Evolutionary conservation across 2,329 filamentous ascomycete species (phyloP).

Genomic region (Fusarium hainanense): DNA sequence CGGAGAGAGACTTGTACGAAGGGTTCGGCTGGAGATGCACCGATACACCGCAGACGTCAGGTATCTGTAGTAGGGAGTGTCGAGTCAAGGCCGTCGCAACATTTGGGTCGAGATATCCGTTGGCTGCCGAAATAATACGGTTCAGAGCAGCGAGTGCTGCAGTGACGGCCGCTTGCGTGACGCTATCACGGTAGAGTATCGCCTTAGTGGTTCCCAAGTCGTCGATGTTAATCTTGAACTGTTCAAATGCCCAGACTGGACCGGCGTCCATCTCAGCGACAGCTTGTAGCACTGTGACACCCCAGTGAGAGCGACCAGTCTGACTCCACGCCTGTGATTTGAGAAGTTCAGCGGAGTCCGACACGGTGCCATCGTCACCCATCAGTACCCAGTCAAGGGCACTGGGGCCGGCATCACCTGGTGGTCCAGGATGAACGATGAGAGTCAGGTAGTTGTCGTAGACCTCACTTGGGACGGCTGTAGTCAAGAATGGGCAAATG

Average conservation of each 20-base stretch:
- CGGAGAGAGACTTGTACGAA: not conserved
- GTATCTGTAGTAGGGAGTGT: not conserved
- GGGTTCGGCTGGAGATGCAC: constrained; percentile 2
- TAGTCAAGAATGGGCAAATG: constrained; percentile 29
- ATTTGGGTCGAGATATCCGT: not conserved
- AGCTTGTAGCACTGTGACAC: constrained; percentile 32
- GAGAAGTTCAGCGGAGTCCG: constrained; percentile 23
- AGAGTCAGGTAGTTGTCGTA: constrained; percentile 27
- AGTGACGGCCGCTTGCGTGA: constrained; percentile 22
- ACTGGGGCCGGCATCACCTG: constrained; percentile 31
- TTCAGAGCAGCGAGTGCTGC: constrained; percentile 18
- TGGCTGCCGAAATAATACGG: constrained; percentile 4
- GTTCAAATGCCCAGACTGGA: constrained; percentile 34
- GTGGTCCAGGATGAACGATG: constrained; percentile 29
- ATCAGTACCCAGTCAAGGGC: constrained; percentile 32
- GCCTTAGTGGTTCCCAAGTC: constrained; percentile 23
- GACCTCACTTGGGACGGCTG: constrained; percentile 18
- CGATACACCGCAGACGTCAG: not conserved
- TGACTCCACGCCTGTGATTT: constrained; percentile 16
- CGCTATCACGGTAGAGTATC: constrained; percentile 20
- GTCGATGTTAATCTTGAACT: constrained; percentile 29
- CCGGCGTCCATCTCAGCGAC: constrained; percentile 34
- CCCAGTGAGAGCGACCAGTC: constrained; percentile 30
- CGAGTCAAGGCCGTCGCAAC: not conserved
- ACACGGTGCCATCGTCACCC: constrained; percentile 24